Percentiles rank a stretch among this genome's conserved stretches.
phyloP scores from a whole-genome alignment of 2,329 filamentous ascomycete species.

The Monosporascus cannonballus region DNA sequence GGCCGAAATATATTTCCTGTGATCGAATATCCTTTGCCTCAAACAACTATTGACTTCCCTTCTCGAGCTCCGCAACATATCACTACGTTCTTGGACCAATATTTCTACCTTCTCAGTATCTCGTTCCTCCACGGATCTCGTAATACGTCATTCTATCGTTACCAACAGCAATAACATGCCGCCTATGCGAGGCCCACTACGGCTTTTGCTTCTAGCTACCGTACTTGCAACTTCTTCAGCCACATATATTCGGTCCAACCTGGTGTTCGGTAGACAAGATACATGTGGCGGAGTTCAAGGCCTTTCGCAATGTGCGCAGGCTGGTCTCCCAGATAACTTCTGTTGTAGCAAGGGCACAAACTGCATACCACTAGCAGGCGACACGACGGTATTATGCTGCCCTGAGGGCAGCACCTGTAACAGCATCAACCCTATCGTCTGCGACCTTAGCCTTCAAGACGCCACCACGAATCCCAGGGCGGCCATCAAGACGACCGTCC shows the following conservation, averaged over 20 bases:
- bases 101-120: not conserved
- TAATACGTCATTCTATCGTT: not conserved
- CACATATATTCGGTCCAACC: constrained; percentile 27
- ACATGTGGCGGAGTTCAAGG: constrained; percentile 45
- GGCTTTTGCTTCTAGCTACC: constrained; percentile 31
- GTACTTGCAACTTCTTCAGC: constrained; percentile 29
- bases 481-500: constrained; percentile 60
- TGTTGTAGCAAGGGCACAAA: constrained; percentile 52
- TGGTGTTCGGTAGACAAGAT: constrained; percentile 37
- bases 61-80: constrained; percentile 7
- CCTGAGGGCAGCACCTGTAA: constrained; percentile 51
- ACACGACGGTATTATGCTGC: constrained; percentile 66
- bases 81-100: not conserved
- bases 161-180: constrained; percentile 19
- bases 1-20: constrained; percentile 10
- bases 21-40: constrained; percentile 13
- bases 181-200: constrained; percentile 23
- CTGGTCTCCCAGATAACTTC: constrained; percentile 55
- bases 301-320: constrained; percentile 40
- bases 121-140: not conserved
- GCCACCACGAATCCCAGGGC: constrained; percentile 48
- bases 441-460: constrained; percentile 58
- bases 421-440: constrained; percentile 58
- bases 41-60: constrained; percentile 11
- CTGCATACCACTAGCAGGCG: constrained; percentile 58